Percentiles rank a stretch among this genome's conserved stretches.
Conservation (phyloP, 352 stramenopile species). For the Phytopythium vexans region DNA sequence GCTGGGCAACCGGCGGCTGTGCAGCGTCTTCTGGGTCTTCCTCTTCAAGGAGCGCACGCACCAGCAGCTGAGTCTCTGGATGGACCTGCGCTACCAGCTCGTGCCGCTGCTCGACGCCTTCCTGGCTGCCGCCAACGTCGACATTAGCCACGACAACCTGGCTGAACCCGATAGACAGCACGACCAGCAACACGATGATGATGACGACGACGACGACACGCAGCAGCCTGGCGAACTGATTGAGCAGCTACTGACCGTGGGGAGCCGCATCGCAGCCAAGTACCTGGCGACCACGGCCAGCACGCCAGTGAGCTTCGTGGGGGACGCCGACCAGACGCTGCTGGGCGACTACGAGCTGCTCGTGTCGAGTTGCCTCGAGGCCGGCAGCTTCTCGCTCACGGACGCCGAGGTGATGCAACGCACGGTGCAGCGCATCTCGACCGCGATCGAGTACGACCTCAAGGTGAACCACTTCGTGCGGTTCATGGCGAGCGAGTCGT, state of each 20-base stretch:
- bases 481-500: constrained; percentile 81
- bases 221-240: constrained; percentile 58
- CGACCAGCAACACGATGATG: constrained; percentile 14
- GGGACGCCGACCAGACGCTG: constrained; percentile 52
- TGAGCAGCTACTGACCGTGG: constrained; percentile 58
- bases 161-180: too few species aligned
- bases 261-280: constrained; percentile 55
- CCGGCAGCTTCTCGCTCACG: constrained; percentile 60
- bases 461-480: constrained; percentile 87
- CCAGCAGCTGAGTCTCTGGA: constrained; percentile 79
- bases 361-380: constrained; percentile 53
- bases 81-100: constrained; percentile 76
- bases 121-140: constrained; percentile 34
- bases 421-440: constrained; percentile 51
- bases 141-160: constrained; percentile 24
- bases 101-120: constrained; percentile 61
- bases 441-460: constrained; percentile 69
- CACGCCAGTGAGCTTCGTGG: constrained; percentile 65
- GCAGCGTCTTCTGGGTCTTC: constrained; percentile 86
- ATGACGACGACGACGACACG: constrained; percentile 14
- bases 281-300: constrained; percentile 53
- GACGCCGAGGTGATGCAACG: constrained; percentile 60
- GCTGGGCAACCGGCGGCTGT: constrained; percentile 69
- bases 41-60: constrained; percentile 84
- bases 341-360: constrained; percentile 58